Evolutionary conservation across 2,329 filamentous ascomycete species (phyloP).

Genomic region (Xylariaceae sp.): DNA sequence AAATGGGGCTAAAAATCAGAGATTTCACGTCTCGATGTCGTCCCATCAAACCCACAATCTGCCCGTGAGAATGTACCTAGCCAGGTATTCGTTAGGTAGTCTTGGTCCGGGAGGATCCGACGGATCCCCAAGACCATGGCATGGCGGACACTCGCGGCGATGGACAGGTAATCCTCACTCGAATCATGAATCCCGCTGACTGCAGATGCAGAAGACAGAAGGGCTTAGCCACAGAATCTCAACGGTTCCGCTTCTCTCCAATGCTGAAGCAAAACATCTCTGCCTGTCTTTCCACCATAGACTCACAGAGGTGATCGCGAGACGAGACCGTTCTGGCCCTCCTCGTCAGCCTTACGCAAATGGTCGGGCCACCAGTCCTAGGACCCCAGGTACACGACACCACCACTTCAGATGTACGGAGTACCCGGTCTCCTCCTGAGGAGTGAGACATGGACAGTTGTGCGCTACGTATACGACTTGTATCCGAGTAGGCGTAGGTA

Average conservation of each 20-base stretch:
- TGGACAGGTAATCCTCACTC: neutral
- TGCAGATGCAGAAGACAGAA: neutral
- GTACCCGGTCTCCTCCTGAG: conserved; percentile 12
- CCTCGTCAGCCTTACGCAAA: conserved; percentile 16
- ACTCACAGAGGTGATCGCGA: conserved; percentile 16
- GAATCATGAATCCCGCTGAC: neutral
- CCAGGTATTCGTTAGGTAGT: neutral
- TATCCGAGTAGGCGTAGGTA: conserved; percentile 1
- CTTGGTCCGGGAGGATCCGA: conserved; percentile 1
- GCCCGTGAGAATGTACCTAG: neutral
- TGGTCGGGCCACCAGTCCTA: neutral
- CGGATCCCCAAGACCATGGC: neutral
- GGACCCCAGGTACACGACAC: neutral
- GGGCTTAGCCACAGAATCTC: too few relatives aligned
- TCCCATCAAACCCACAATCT: neutral
- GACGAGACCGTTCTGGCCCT: conserved; percentile 15
- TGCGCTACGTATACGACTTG: neutral
- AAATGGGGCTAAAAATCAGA: neutral
- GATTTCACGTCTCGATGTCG: neutral
- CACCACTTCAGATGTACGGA: neutral
- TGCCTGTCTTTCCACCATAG: neutral
- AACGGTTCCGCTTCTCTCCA: neutral
- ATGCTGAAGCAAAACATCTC: neutral
- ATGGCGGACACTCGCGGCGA: too few relatives aligned
- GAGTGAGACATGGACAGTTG: neutral